These are phyloP conservation scores for Baeospora myosura DNA, from an alignment of 1,284 basidiomycete species.

Conservation along the genomic window DNA sequence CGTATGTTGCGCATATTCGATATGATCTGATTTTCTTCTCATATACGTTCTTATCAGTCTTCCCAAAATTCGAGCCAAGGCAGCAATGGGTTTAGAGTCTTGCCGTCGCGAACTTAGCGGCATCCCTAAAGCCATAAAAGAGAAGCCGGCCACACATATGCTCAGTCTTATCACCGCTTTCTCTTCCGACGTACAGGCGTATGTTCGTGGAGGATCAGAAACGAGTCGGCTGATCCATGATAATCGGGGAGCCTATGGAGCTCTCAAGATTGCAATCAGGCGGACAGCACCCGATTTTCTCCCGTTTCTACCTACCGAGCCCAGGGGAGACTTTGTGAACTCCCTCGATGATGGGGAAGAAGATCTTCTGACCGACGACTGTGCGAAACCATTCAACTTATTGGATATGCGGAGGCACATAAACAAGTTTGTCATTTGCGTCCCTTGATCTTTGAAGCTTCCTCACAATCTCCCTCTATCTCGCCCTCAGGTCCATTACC, in stretches of 20 bases:
- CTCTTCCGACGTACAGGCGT: constrained; percentile 18
- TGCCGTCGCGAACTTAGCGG: constrained; percentile 16
- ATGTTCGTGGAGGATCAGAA: constrained; percentile 17
- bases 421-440: constrained; percentile 18
- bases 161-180: constrained; percentile 24
- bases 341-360: constrained; percentile 18
- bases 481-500: constrained; percentile 20
- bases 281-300: constrained; percentile 49
- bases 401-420: constrained; percentile 26
- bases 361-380: constrained; percentile 2
- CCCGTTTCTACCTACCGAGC: constrained; percentile 26
- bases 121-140: constrained; percentile 20
- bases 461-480: background rate
- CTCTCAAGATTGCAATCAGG: constrained; percentile 41
- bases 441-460: background rate
- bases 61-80: constrained; percentile 19
- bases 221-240: constrained; percentile 49
- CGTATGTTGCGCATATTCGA: constrained; percentile 17
- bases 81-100: constrained; percentile 13
- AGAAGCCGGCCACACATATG: constrained; percentile 26
- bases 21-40: background rate
- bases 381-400: constrained; percentile 18
- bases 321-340: background rate
- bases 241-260: constrained; percentile 41
- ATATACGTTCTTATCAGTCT: constrained; percentile 16